Conservation (phyloP, 176 grass and related monocot genomes). For the Oryza meridionalis region DNA sequence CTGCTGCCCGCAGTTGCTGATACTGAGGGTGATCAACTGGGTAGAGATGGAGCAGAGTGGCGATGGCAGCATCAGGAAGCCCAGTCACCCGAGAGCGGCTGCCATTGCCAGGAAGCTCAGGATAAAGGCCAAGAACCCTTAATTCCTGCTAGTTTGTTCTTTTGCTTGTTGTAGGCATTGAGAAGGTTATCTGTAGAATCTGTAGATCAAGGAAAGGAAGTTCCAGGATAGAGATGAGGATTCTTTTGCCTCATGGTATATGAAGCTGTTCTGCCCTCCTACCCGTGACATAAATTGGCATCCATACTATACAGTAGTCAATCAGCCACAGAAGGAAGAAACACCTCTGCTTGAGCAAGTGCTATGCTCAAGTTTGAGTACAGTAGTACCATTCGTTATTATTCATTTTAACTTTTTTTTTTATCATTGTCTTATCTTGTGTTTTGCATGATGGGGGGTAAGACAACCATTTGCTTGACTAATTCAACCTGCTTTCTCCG, state of each 20-base stretch:
- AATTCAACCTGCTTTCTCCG: too few species aligned
- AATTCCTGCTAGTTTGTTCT: background rate
- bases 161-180: background rate
- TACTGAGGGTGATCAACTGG: slow-evolving; percentile 89
- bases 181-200: background rate
- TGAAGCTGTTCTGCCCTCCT: background rate
- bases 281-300: background rate
- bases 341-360: background rate
- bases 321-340: background rate
- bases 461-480: too few species aligned
- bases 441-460: too few species aligned
- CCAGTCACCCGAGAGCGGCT: slow-evolving; percentile 59
- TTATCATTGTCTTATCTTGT: background rate
- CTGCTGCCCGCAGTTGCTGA: slow-evolving; percentile 71
- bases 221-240: background rate
- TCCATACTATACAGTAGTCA: background rate
- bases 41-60: slow-evolving; percentile 84
- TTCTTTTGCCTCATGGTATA: background rate
- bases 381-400: background rate
- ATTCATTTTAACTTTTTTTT: background rate
- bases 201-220: background rate
- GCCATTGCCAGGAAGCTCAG: slow-evolving; percentile 81
- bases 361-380: background rate
- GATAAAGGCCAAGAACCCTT: slow-evolving; percentile 92
- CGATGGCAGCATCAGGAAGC: slow-evolving; percentile 27